A percentile compares a stretch with the other conserved stretches of the same genome.
Evolutionary conservation across 192 early-diverging fungal species (phyloP).

Genomic region (Backusella circina): DNA sequence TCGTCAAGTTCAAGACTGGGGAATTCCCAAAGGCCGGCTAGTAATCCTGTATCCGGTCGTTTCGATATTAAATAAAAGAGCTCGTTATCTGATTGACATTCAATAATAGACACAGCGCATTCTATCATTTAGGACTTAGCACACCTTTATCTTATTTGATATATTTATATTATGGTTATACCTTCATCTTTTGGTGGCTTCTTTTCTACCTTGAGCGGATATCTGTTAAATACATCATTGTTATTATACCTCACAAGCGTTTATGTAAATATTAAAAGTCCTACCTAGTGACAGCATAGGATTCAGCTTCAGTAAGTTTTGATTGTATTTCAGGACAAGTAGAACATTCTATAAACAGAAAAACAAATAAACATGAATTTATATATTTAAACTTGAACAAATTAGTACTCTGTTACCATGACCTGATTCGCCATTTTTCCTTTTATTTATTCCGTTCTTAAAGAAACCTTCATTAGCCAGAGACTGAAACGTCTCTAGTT

Average conservation of each 20-base stretch:
- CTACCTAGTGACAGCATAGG: constrained; percentile 26
- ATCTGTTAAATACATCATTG: constrained; percentile 29
- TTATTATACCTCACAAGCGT: neutral
- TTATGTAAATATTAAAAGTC: neutral
- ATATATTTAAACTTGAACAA: neutral
- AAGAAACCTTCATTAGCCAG: constrained; percentile 1
- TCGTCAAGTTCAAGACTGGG: constrained; percentile 39
- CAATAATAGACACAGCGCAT: constrained; percentile 55
- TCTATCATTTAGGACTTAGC: constrained; percentile 20
- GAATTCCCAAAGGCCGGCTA: constrained; percentile 80
- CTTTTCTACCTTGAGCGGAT: constrained; percentile 55
- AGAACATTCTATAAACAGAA: constrained; percentile 4
- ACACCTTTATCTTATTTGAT: neutral
- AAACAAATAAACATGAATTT: neutral
- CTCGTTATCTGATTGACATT: constrained; percentile 19
- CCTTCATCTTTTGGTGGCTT: constrained; percentile 63
- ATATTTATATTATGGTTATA: neutral
- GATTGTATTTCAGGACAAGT: constrained; percentile 1
- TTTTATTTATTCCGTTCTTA: neutral
- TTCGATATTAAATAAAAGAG: constrained; percentile 48
- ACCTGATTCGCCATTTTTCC: neutral
- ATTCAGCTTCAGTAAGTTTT: constrained; percentile 7
- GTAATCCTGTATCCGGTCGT: constrained; percentile 53
- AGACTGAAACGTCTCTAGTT: constrained; percentile 34
- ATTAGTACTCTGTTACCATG: neutral